Base-by-base conservation (phyloP, 2,329 filamentous ascomycete genomes). In the Stachybotrys chartarum region DNA sequence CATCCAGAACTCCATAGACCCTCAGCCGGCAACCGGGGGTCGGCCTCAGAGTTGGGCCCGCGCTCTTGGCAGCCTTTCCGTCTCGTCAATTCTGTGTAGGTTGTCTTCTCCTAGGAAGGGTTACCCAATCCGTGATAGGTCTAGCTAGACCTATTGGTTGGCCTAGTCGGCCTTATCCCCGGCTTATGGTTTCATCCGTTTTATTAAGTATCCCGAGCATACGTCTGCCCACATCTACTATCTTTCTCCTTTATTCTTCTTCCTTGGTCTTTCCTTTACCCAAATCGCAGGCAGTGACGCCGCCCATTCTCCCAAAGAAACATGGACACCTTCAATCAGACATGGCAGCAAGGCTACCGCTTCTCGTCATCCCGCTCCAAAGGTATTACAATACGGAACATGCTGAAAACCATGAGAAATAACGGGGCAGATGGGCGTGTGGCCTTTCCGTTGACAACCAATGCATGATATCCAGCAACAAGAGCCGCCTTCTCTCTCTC, bases 1-100 rank as follows among this genome's bases (percentile, higher is more conserved):
- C n/a, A 60, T 66, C 64, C 61, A 66, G 64, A 63, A 63, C 63
- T 39, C 56, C 45, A 63, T 65, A 50, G 64, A 65, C 64, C 58
- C 58, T 59, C 56, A 60, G 58, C 57, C 55, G 57, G 55, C 56
- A 52, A 54, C 53, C 52, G 57, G 60, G 59, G 54, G 55, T 49
- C 57, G 53, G 57, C 50, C 32, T 52, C 30, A 51, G 51, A 42
- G 10, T 14, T 42, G 35, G 35, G 35, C 35, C 35, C 35, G 35
- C 35, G 10, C 14, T 10, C 35, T 42, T 42, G 35, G 35, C 35
- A 42, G 35, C 35, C 14, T 42, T 42, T 14, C 35, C 14, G 8
- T 42, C 35, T 42, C 35, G 5, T 10, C 8, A 42, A 2, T 42
- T 14, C 35, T 42, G 3, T 42, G 24, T 24, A 24, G 24, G 24